Evolutionary conservation across 768 basidiomycete genomes (phyloP), one percentile per base, ranked within the genome.

Genomic region (Chiua virens): DNA sequence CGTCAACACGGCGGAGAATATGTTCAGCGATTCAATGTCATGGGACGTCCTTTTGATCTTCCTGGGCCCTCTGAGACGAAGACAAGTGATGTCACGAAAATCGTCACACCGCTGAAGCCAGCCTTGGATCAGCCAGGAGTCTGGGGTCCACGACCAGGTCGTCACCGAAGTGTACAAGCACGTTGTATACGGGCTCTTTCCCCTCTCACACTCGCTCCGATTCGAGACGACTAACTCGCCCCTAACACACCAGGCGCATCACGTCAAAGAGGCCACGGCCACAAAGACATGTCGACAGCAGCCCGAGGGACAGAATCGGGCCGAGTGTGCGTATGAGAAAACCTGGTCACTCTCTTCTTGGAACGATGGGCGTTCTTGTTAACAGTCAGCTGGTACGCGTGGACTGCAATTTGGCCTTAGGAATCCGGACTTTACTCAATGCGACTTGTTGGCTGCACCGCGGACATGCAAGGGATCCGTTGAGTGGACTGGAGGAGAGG

Each of bases 1-100:
- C n/a, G 44, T 42, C 35, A 58, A 45, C 11, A 61, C 5, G 27
- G 56, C 53, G 4, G 56, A 57, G 13, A 59, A 56, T 11, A 55
- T 55, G n/a, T 57, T 43, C 47, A 52, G 52, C 14, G 59, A 44
- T 22, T 54, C 59, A 1, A 27, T 36, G 9, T 60, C 59, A 17
- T 39, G 18, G 21, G 47, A 21, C 42, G 53, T 47, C 15, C 47
- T 46, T 23, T 20, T n/a, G n/a, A n/a, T n/a, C n/a, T n/a, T n/a
- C n/a, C n/a, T n/a, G n/a, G n/a, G n/a, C n/a, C n/a, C n/a, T n/a
- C n/a, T n/a, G n/a, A n/a, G n/a, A n/a, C n/a, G n/a, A n/a, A n/a
- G n/a, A n/a, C n/a, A n/a, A n/a, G n/a, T n/a, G n/a, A n/a, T n/a
- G n/a, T n/a, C n/a, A n/a, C n/a, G n/a, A n/a, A n/a, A n/a, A n/a